Conservation (phyloP, 2,329 filamentous ascomycete species). For the Tolypocladium guangdongense region DNA sequence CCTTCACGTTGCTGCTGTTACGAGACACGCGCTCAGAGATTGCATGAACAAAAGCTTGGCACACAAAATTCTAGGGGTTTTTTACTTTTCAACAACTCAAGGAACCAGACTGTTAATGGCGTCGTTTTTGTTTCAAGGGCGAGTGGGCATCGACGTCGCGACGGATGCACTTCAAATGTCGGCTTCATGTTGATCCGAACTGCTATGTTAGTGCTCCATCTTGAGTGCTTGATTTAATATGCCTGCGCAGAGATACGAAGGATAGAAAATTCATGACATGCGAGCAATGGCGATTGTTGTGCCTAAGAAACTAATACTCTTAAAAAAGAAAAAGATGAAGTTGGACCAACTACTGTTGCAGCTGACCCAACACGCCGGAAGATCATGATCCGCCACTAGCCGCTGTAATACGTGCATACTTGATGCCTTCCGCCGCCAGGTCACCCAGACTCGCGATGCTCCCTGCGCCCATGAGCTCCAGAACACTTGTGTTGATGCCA, state of each 20-base stretch:
- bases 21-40: neutral
- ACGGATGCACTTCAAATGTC: neutral
- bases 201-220: neutral
- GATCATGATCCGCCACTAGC: neutral
- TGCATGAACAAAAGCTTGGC: neutral
- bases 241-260: neutral
- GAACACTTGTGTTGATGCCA: constrained; percentile 3
- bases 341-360: no score
- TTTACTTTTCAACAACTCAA: neutral
- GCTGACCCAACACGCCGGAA: no score
- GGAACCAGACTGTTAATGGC: neutral
- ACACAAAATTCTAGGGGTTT: neutral
- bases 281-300: no score
- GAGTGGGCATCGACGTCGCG: neutral
- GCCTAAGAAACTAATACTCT: neutral
- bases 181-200: neutral
- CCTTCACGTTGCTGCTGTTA: neutral
- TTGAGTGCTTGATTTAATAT: neutral
- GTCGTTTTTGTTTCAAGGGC: neutral
- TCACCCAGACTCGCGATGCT: constrained; percentile 4
- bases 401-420: neutral
- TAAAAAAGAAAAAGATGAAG: no score
- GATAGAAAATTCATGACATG: no score
- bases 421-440: neutral
- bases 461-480: constrained; percentile 6